These are phyloP conservation scores for Fusarium haematococcum DNA, from an alignment of 2,329 filamentous ascomycete species.

Conservation along the genomic window DNA sequence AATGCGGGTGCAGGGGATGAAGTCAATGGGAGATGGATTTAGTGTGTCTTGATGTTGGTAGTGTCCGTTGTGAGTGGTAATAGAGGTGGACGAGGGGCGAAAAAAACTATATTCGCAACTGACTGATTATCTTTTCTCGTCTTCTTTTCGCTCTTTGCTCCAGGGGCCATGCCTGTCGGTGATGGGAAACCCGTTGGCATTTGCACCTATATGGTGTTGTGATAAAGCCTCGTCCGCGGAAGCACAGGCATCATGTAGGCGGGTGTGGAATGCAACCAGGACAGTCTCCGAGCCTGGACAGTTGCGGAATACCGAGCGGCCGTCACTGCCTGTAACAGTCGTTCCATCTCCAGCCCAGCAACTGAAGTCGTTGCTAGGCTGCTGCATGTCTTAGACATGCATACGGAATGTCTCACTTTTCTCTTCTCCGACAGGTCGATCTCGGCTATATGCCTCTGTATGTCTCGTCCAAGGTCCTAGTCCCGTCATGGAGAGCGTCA, in stretches of 20 bases:
- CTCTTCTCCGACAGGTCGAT: conserved; percentile 51
- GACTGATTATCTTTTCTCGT: conserved; percentile 29
- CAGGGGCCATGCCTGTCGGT: conserved; percentile 27
- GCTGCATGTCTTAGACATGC: conserved; percentile 52
- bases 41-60: conserved; percentile 17
- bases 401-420: conserved; percentile 52
- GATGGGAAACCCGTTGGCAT: conserved; percentile 18
- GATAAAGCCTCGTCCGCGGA: conserved; percentile 11
- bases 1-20: conserved; percentile 39
- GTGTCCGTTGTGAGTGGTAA: conserved; percentile 18
- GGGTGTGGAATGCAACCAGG: conserved; percentile 8
- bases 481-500: conserved; percentile 24
- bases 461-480: conserved; percentile 18
- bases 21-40: conserved; percentile 17
- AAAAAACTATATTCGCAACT: conserved; percentile 19
- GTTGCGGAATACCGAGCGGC: neutral
- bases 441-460: conserved; percentile 40
- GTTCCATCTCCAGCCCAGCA: conserved; percentile 36
- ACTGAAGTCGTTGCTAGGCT: conserved; percentile 38
- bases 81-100: conserved; percentile 16
- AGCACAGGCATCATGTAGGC: conserved; percentile 4
- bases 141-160: conserved; percentile 5
- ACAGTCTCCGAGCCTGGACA: neutral
- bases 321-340: conserved; percentile 14
- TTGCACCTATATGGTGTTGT: conserved; percentile 6